A percentile compares a stretch with the other conserved stretches of the same genome.
Conservation (phyloP, 176 grass and related monocot genomes). For the Raddia guianensis region DNA sequence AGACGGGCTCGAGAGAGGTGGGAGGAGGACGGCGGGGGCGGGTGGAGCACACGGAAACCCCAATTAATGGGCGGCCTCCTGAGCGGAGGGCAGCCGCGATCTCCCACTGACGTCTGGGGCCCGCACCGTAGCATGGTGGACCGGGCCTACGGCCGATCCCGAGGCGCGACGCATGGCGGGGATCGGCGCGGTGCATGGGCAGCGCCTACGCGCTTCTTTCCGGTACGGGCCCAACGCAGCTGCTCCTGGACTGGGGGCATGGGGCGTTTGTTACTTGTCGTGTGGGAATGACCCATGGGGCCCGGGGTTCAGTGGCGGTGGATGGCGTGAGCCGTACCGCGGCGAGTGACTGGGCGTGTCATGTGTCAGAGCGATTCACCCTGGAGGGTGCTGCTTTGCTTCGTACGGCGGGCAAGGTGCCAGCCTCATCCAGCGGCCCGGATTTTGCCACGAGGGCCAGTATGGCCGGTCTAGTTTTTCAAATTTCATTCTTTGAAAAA, state of each 20-base stretch:
- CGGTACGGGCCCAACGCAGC: conserved; percentile 30
- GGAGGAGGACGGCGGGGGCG: background rate
- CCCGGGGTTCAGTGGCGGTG: background rate
- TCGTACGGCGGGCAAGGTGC: conserved; percentile 12
- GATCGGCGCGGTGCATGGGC: background rate
- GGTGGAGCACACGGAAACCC: background rate
- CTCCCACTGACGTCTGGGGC: background rate
- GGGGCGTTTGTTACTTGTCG: conserved; percentile 36
- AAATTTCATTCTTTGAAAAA: too few relatives aligned
- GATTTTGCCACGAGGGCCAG: background rate
- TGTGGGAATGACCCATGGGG: background rate
- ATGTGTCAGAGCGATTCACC: conserved; percentile 12
- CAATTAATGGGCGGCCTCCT: conserved; percentile 18
- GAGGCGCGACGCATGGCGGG: background rate
- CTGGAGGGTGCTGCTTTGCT: background rate
- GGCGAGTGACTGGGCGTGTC: background rate
- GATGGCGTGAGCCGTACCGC: background rate
- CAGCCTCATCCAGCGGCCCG: background rate
- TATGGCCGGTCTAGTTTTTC: background rate
- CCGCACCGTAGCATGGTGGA: background rate
- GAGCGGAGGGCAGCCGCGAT: too few relatives aligned
- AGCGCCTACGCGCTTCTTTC: background rate
- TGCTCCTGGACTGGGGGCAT: conserved; percentile 30
- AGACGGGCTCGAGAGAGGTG: conserved; percentile 6
- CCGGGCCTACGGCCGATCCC: background rate